Conservation (phyloP, 768 basidiomycete species). For the Dacryopinax spathularia region DNA sequence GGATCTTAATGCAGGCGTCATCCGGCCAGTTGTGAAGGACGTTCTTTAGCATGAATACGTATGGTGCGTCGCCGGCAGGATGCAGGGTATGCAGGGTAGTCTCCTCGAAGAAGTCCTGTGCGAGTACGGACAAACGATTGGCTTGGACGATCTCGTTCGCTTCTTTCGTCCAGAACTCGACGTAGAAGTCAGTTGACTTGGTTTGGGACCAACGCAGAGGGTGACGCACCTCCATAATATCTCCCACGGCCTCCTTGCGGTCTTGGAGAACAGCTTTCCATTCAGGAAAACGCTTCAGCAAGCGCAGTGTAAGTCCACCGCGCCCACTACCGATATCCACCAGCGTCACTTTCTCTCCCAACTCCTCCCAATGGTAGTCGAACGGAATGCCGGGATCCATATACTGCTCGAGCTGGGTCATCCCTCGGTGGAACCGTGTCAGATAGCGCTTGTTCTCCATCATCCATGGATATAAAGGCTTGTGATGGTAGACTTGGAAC, state of each 20-base stretch:
- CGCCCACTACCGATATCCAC: background rate
- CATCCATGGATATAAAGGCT: background rate
- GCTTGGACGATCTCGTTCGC: background rate
- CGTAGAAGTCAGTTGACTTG: background rate
- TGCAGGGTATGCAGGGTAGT: background rate
- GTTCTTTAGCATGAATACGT: background rate
- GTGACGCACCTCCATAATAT: background rate
- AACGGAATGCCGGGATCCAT: background rate
- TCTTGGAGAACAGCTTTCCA: background rate
- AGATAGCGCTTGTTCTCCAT: background rate
- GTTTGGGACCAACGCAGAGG: background rate
- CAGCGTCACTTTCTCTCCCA: background rate
- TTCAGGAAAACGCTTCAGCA: background rate
- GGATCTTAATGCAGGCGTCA: background rate
- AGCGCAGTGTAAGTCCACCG: background rate
- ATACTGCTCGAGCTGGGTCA: background rate
- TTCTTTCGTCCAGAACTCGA: background rate
- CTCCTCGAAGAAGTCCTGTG: background rate
- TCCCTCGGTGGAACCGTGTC: background rate
- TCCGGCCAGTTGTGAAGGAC: background rate
- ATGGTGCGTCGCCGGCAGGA: background rate
- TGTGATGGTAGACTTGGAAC: conserved; percentile 1
- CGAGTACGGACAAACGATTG: background rate
- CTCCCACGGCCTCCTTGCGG: background rate
- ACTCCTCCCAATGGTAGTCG: background rate